These are phyloP conservation scores for Tricholoma bakamatsutake DNA, from an alignment of 768 basidiomycete genomes.

Conservation along the genomic window DNA sequence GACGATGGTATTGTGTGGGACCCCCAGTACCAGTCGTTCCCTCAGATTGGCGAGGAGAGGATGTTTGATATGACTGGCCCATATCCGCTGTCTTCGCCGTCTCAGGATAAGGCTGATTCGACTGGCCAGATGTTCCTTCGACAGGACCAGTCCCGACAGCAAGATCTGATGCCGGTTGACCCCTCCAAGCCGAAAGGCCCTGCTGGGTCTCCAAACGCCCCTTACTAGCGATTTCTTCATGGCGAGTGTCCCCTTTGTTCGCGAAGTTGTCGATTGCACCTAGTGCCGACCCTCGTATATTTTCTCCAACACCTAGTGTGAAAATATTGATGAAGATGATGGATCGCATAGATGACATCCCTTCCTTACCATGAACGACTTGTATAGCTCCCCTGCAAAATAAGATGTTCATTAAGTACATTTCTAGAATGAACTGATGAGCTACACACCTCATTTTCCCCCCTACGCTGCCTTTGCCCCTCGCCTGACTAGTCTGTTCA, in stretches of 20 bases:
- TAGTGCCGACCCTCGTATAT: constrained; percentile 36
- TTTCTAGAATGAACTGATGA: too few species aligned
- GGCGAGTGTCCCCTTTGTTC: constrained; percentile 18
- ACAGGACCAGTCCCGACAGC: neutral
- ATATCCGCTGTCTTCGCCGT: neutral
- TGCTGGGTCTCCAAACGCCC: constrained; percentile 36
- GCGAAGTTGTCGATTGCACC: constrained; percentile 32
- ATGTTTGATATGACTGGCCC: neutral
- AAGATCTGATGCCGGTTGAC: neutral
- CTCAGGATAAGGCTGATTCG: neutral
- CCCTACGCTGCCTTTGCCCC: too few species aligned
- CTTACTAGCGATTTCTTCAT: constrained; percentile 30
- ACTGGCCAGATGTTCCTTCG: neutral
- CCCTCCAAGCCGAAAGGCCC: constrained; percentile 28
- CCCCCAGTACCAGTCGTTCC: neutral
- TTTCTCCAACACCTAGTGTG: constrained; percentile 37
- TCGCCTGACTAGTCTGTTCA: too few species aligned
- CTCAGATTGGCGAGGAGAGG: too few species aligned
- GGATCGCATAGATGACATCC: too few species aligned
- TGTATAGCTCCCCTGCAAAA: too few species aligned
- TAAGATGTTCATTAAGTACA: too few species aligned
- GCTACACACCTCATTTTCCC: too few species aligned
- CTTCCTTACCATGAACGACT: too few species aligned
- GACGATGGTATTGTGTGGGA: neutral
- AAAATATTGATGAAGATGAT: neutral